Evolutionary conservation across 495 filamentous ascomycete genomes (phyloP).

Genomic region (Penicillium cataractarum): DNA sequence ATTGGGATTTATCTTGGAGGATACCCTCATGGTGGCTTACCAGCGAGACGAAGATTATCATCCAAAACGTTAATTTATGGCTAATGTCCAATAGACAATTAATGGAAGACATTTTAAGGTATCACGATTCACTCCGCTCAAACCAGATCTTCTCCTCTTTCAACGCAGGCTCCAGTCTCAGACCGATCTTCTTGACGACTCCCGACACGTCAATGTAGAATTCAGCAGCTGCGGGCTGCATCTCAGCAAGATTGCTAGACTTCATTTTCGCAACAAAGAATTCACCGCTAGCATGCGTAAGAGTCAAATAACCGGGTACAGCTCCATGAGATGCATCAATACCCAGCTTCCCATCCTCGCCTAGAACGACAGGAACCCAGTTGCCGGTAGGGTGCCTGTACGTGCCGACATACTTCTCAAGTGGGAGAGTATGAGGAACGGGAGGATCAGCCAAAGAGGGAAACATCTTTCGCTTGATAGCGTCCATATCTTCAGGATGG

Average conservation of each 20-base stretch:
- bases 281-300: conserved; percentile 21
- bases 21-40: neutral
- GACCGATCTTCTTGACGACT: conserved; percentile 31
- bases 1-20: neutral
- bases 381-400: conserved; percentile 17
- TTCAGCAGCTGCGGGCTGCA: conserved; percentile 27
- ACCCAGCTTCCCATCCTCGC: neutral
- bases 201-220: conserved; percentile 44
- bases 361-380: conserved; percentile 5
- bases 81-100: neutral
- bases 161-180: conserved; percentile 33
- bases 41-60: neutral
- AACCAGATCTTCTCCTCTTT: conserved; percentile 37
- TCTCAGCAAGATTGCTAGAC: neutral
- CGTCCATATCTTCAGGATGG: neutral
- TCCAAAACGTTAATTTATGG: too few species aligned
- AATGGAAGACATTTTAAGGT: neutral
- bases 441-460: conserved; percentile 18
- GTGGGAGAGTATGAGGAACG: conserved; percentile 14
- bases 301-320: neutral
- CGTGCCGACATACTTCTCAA: conserved; percentile 21
- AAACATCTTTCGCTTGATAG: conserved; percentile 14
- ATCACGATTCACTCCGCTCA: conserved; percentile 16
- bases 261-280: conserved; percentile 23
- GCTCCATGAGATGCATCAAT: conserved; percentile 13